Base-by-base conservation (phyloP, 768 basidiomycete genomes). In the Boletus sensibilis region DNA sequence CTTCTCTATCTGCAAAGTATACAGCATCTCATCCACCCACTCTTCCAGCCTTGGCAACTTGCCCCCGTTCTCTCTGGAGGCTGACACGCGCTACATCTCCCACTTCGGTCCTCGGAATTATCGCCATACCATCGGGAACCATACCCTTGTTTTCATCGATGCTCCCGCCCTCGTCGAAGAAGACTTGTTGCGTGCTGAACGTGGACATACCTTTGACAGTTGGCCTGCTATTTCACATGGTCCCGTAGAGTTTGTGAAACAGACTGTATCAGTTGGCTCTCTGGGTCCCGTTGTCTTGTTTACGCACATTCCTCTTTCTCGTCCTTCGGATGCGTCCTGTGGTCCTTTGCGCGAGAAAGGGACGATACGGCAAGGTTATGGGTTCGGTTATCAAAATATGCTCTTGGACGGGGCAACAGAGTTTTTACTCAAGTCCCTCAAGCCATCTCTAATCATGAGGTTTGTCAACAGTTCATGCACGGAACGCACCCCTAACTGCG, bases 251-350 rank as follows among this genome's bases (percentile, higher is more conserved):
- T 86, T 84, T 55, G 72, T 83, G 37, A 79, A 76, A 55, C 70
- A 73, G 49, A 76, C 77, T 49, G 71, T 68, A 10, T 64, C 61
- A 6, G 16, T 37, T 18, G 53, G 40, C 18, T 61, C 70, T 53
- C 60, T 53, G 20, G 72, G 78, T 35, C 87, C 89, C 0, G 71
- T 81, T n/a, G 75, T 95, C 21, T 75, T 96, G 29, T 82, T 97
- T 55, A 87, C 83, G 3, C 95, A 98, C 68, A 92, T 98, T 46
- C 95, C 95, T n/a, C 81, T 98, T 10, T 82, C 82, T 41, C 80
- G 95, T 40, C 82, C 86, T 4, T 82, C 84, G 39, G 79, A 78
- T 7, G 78, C 85, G 3, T 64, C 74, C 20, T 98, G 95, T 68
- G 94, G 95, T 12, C 85, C 87, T 1, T 69, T 84, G 21, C 82